Conservation (phyloP, 306 rosid species). For the Psophocarpus tetragonolobus region DNA sequence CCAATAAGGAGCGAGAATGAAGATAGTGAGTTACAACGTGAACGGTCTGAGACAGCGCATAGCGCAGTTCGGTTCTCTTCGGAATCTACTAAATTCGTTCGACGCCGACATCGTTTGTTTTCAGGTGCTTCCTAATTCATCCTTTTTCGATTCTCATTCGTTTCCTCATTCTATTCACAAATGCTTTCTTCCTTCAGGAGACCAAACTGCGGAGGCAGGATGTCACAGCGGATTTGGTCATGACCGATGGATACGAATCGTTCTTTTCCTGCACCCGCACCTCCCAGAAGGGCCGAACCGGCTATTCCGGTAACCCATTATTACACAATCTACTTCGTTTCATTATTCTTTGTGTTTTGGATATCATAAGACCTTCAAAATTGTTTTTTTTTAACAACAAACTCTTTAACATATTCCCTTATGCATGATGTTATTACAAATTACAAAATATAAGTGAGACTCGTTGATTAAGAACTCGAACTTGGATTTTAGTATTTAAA, state of each 20-base stretch:
- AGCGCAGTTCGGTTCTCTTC: constrained; percentile 87
- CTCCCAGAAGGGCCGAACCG: constrained; percentile 71
- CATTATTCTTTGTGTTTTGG: neutral
- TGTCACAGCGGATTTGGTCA: constrained; percentile 69
- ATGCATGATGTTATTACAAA: too few relatives aligned
- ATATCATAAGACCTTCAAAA: neutral
- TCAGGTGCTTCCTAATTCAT: constrained; percentile 45
- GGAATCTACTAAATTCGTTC: constrained; percentile 75
- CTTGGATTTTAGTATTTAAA: too few relatives aligned
- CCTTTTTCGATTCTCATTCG: neutral
- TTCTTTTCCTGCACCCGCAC: constrained; percentile 86
- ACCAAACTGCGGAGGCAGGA: constrained; percentile 81
- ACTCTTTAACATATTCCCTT: too few relatives aligned
- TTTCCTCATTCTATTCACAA: neutral
- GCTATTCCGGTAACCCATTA: constrained; percentile 67
- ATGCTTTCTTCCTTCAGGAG: constrained; percentile 42
- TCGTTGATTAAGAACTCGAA: neutral
- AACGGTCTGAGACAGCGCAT: constrained; percentile 83
- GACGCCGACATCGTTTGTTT: constrained; percentile 86
- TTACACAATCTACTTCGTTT: neutral
- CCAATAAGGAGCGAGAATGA: constrained; percentile 36
- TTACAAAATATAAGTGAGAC: neutral
- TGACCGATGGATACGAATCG: constrained; percentile 83
- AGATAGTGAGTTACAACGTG: constrained; percentile 91
- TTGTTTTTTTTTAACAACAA: too few relatives aligned